Evolutionary conservation across 768 basidiomycete species (phyloP), one percentile per base, ranked within the genome.

Genomic region (Dentipellis sp.): DNA sequence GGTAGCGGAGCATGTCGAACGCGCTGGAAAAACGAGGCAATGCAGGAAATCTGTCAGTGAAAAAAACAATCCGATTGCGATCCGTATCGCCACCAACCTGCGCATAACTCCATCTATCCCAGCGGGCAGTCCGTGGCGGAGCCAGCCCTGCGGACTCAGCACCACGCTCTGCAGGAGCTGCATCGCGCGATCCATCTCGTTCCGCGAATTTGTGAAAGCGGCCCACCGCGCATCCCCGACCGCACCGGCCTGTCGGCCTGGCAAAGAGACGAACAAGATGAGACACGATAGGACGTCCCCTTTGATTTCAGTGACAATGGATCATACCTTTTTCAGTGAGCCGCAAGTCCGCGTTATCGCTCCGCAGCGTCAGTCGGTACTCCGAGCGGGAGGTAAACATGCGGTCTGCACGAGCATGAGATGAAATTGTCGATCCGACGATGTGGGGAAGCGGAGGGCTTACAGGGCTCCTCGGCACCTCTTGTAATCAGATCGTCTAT

Each of bases 381-480:
- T 95, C 93, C 14, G 88, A 91, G 38, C 93, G 78, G 14, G 88
- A 88, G 0, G 93, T 94, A 68, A 95, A 94, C 90, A 94, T 94
- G 23, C 92, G 87, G 62, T 94, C 91, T 93, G 63, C 45, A 42
- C 4, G 10, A 14, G 10, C 21, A n/a, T 48, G 17, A 17, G 21
- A 49, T n/a, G 14, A 8, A 1, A 39, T 3, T 19, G 5, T 50
- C 22, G 23, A 50, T 22, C 16, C 23, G 10, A 50, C 9, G 22
- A 34, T 10, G 39, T n/a, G 39, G n/a, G 10, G 6, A 51, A 19
- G 7, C 35, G 16, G 45, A 21, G 45, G 35, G 73, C 84, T 38
- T 66, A 92, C 91, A 95, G 50, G 92, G 93, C 66, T 95, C 93
- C 64, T 93, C 89, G 2, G 88, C 86, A 2, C 93, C 93, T 64